Conservation (phyloP, 2,329 filamentous ascomycete species). For the Coleophoma eucalyptorum region DNA sequence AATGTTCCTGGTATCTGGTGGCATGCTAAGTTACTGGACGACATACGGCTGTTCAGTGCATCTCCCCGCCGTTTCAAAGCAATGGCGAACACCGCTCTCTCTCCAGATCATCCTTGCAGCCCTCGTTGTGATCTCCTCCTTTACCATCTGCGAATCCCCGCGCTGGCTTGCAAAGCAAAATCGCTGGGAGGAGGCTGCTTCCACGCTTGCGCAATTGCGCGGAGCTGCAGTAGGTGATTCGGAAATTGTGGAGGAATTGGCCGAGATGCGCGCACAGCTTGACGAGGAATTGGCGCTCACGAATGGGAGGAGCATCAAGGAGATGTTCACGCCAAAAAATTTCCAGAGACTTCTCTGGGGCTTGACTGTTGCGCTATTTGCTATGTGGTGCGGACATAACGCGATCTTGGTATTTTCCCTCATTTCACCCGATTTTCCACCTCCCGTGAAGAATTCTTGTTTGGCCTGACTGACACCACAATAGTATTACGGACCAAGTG, state of each 20-base stretch:
- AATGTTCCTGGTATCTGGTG: conserved; percentile 39
- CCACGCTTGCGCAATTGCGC: conserved; percentile 45
- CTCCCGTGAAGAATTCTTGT: too few relatives aligned
- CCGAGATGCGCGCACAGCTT: conserved; percentile 38
- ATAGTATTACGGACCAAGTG: conserved; percentile 6
- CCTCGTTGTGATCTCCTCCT: conserved; percentile 64
- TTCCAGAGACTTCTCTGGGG: conserved; percentile 33
- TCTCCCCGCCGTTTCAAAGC: conserved; percentile 33
- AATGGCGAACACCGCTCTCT: conserved; percentile 48
- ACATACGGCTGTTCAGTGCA: conserved; percentile 37
- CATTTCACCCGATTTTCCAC: too few relatives aligned
- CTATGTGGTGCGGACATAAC: conserved; percentile 21
- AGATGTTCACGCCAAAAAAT: conserved; percentile 40
- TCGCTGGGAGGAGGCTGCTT: conserved; percentile 37
- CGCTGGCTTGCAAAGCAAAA: conserved; percentile 44
- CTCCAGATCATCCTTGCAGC: conserved; percentile 41
- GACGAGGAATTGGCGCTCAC: conserved; percentile 39
- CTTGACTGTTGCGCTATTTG: conserved; percentile 42
- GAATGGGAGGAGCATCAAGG: conserved; percentile 41
- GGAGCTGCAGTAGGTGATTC: conserved; percentile 35
- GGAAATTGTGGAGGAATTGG: conserved; percentile 30
- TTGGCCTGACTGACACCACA: background rate
- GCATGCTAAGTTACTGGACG: conserved; percentile 29
- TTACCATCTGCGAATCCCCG: conserved; percentile 59
- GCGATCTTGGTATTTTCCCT: conserved; percentile 10